A percentile compares a stretch with the other conserved stretches of the same genome.
Evolutionary conservation across 306 rosid species (phyloP).

Genomic region (Acacia crassicarpa): DNA sequence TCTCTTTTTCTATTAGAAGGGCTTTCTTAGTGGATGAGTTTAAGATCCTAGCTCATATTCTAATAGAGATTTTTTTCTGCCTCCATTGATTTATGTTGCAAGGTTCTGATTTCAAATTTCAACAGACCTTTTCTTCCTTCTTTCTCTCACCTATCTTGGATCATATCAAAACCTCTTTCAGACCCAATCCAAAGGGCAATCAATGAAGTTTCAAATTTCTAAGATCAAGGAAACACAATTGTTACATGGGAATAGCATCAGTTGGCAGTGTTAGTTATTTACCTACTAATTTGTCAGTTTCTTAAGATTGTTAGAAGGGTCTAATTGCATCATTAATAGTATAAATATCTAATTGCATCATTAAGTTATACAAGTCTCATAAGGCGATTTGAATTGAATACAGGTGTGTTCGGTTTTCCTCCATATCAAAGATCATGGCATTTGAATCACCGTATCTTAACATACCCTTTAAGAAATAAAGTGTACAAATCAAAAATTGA

Average conservation of each 20-base stretch:
- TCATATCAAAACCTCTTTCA: not conserved
- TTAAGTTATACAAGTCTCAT: not conserved
- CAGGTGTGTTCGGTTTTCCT: not conserved
- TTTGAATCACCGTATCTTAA: not conserved
- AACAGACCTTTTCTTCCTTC: too few species aligned
- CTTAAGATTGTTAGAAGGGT: not conserved
- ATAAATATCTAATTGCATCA: not conserved
- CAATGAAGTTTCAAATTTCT: not conserved
- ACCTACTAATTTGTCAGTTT: not conserved
- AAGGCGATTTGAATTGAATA: not conserved
- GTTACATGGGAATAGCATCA: too few species aligned
- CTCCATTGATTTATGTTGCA: too few species aligned
- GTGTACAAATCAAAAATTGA: slow-evolving; percentile 14
- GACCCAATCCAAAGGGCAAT: not conserved
- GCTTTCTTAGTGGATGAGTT: too few species aligned
- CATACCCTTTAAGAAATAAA: too few species aligned
- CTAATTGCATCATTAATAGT: not conserved
- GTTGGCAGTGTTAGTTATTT: not conserved
- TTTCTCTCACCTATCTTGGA: too few species aligned
- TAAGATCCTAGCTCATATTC: too few species aligned
- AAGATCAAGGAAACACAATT: not conserved
- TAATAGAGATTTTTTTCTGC: too few species aligned
- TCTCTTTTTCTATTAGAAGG: too few species aligned
- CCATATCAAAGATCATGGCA: not conserved
- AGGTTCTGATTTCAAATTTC: too few species aligned